Conservation (phyloP, 129 eudicot species). For the Ambrosia trifida region DNA sequence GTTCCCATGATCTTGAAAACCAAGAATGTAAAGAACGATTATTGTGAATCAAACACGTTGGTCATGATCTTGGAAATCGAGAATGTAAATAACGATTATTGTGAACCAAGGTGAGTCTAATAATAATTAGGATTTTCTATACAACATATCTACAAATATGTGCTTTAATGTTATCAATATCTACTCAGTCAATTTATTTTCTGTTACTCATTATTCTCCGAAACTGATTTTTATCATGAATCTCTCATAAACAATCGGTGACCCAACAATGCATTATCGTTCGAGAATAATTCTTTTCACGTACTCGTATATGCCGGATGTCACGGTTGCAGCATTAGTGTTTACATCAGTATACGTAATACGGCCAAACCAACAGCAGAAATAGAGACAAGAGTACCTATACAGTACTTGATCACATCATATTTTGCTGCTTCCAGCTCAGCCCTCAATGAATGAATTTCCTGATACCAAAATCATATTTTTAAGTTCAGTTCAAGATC, state of each 20-base stretch:
- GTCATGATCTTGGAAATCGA: no score
- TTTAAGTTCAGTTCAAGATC: not conserved
- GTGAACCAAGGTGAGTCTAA: no score
- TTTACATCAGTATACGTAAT: slow-evolving; percentile 65
- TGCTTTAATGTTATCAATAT: not conserved
- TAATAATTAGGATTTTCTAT: no score
- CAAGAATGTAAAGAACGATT: no score
- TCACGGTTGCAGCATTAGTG: slow-evolving; percentile 24
- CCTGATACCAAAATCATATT: slow-evolving; percentile 42
- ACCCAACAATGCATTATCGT: not conserved
- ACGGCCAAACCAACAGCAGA: slow-evolving; percentile 96
- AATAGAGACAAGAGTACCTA: slow-evolving; percentile 89
- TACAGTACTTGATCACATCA: slow-evolving; percentile 94
- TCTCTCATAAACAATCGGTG: not conserved
- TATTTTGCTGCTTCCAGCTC: slow-evolving; percentile 92
- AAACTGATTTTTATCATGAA: not conserved
- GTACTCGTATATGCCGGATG: slow-evolving; percentile 17
- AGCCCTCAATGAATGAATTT: slow-evolving; percentile 85
- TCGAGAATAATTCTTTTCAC: not conserved
- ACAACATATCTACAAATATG: no score
- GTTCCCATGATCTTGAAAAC: no score
- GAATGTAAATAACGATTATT: no score
- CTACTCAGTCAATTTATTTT: not conserved
- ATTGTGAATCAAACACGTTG: no score
- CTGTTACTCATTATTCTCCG: not conserved